Percentiles rank a stretch among this genome's conserved stretches.
Conservation (phyloP, 2,329 filamentous ascomycete species). For the Colletotrichum neosansevieriae region DNA sequence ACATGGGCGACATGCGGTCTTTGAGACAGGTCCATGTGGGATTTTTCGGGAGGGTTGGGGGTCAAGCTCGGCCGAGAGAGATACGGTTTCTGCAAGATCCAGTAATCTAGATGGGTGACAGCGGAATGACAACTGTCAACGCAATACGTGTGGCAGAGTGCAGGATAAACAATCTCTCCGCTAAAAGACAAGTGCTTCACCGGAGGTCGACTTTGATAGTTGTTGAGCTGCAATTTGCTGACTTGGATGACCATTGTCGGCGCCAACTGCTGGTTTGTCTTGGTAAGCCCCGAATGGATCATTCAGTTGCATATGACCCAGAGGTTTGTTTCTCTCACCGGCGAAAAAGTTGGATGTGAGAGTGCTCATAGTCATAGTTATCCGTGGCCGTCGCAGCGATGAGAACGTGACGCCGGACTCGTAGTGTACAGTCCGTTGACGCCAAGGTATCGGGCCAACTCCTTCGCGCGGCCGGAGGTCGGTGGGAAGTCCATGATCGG, state of each 20-base stretch:
- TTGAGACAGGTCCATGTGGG: conserved; percentile 26
- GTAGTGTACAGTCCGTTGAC: neutral
- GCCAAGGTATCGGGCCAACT: neutral
- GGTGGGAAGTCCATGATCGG: neutral
- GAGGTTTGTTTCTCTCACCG: neutral
- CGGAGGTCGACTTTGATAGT: conserved; percentile 3
- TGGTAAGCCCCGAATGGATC: neutral
- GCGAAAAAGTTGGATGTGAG: too few species aligned
- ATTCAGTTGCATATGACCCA: neutral
- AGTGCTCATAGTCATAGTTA: neutral
- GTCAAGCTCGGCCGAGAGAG: neutral
- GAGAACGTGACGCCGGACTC: neutral
- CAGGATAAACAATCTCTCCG: neutral
- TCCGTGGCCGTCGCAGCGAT: neutral
- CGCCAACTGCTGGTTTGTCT: neutral
- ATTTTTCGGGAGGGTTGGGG: neutral
- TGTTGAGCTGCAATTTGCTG: neutral
- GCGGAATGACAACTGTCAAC: neutral
- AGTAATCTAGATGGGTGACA: neutral
- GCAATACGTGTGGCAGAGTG: neutral
- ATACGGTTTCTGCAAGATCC: neutral
- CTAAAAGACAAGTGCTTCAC: neutral
- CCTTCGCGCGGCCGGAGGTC: neutral
- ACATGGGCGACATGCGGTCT: conserved; percentile 5
- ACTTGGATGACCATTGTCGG: neutral